These are phyloP conservation scores for Pythium chondricola DNA, from an alignment of 352 stramenopile genomes.

Conservation along the genomic window DNA sequence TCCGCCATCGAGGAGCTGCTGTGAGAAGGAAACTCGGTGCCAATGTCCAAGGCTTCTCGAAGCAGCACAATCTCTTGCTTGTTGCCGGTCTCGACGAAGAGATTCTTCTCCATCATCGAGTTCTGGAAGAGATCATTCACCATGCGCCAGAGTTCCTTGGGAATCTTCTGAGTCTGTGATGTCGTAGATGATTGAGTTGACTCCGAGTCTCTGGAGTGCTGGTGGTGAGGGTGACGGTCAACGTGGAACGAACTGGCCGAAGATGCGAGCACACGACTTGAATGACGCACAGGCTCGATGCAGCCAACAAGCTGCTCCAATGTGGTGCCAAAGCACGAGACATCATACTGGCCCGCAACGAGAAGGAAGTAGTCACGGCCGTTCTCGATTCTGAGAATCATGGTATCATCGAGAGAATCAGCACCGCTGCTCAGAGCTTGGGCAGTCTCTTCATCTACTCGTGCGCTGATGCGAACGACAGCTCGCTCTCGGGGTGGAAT, in stretches of 20 bases:
- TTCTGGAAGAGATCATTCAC: conserved; percentile 93
- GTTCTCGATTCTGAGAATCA: conserved; percentile 96
- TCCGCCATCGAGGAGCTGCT: conserved; percentile 90
- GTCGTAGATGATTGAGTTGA: no score
- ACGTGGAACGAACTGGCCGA: conserved; percentile 12
- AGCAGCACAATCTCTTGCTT: conserved; percentile 64
- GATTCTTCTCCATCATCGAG: conserved; percentile 67
- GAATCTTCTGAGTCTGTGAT: conserved; percentile 82
- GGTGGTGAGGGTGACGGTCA: conserved; percentile 18
- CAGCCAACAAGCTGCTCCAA: conserved; percentile 93
- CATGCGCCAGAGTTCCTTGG: conserved; percentile 97
- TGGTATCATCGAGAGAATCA: conserved; percentile 94
- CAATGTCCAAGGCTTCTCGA: conserved; percentile 92
- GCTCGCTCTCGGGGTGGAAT: conserved; percentile 75
- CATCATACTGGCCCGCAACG: conserved; percentile 89
- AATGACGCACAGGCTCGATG: conserved; percentile 78
- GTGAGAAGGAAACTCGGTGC: conserved; percentile 70
- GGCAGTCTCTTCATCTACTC: conserved; percentile 86
- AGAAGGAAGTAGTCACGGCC: conserved; percentile 95
- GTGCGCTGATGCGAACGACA: conserved; percentile 89
- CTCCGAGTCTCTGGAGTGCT: conserved; percentile 22
- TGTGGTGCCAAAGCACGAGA: conserved; percentile 93
- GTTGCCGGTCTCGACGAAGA: conserved; percentile 74
- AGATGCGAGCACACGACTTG: conserved; percentile 16
- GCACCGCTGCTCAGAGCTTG: conserved; percentile 84